These are phyloP conservation scores for Phytomonas sp. DNA, from an alignment of 208 protist species.

Conservation along the genomic window DNA sequence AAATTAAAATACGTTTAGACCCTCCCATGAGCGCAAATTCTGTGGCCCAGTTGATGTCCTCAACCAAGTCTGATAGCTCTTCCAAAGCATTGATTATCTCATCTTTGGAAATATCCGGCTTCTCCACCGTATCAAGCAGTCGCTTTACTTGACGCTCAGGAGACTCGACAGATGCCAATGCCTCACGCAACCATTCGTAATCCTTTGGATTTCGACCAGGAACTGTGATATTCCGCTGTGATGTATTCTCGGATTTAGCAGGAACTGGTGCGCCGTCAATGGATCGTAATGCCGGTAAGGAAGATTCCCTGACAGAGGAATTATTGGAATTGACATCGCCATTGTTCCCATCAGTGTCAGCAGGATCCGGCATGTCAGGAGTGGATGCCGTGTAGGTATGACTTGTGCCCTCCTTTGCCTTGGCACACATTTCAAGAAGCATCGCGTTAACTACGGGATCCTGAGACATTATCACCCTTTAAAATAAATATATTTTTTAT, in stretches of 20 bases:
- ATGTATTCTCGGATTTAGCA: neutral
- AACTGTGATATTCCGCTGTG: neutral
- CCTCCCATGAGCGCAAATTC: conserved; percentile 77
- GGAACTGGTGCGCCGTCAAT: conserved; percentile 8
- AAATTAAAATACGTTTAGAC: conserved; percentile 30
- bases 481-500: neutral
- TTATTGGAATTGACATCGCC: neutral
- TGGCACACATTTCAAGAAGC: conserved; percentile 24
- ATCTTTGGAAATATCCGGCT: conserved; percentile 13
- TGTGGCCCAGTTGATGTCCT: conserved; percentile 84
- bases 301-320: neutral
- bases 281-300: neutral
- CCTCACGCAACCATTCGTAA: conserved; percentile 62
- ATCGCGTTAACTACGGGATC: conserved; percentile 21
- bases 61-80: conserved; percentile 79
- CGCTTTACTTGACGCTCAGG: conserved; percentile 56
- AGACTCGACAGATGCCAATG: conserved; percentile 59
- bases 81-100: conserved; percentile 23
- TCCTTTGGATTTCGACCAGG: conserved; percentile 19
- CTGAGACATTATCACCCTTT: conserved; percentile 14
- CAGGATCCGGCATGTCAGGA: neutral
- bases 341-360: neutral
- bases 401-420: conserved; percentile 11
- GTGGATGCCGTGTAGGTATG: neutral
- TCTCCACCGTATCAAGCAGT: conserved; percentile 21